Evolutionary conservation across 2,329 filamentous ascomycete genomes (phyloP).

Genomic region (Aphanocladium album): DNA sequence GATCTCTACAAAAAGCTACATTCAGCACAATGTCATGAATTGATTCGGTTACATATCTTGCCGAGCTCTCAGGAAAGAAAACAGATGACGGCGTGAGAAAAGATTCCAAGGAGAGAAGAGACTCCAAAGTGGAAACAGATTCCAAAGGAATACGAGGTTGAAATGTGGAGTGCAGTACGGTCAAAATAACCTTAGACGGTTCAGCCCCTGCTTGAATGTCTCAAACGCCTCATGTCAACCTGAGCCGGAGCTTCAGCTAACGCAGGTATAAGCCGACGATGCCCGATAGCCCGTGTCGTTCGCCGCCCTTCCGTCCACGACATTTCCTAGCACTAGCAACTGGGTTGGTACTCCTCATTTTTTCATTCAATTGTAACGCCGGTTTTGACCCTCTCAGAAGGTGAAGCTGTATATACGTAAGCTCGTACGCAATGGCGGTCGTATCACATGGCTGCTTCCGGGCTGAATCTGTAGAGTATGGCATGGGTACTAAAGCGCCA

Average conservation of each 20-base stretch:
- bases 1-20: not conserved
- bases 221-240: not conserved
- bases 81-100: not conserved
- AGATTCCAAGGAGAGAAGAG: not conserved
- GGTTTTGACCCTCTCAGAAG: no score
- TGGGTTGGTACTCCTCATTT: no score
- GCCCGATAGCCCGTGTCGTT: not conserved
- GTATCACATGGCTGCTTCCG: no score
- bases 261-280: not conserved
- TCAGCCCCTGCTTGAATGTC: not conserved
- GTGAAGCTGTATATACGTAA: no score
- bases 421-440: no score
- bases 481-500: no score
- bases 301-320: not conserved
- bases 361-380: no score
- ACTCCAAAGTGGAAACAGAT: not conserved
- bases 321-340: not conserved
- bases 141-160: not conserved
- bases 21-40: not conserved
- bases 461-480: no score
- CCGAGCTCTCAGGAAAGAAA: not conserved
- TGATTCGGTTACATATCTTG: not conserved
- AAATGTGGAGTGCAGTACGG: not conserved
- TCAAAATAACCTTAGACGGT: not conserved
- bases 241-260: not conserved